These are phyloP conservation scores for Lineolata rhizophorae DNA, from an alignment of 495 filamentous ascomycete genomes.

Conservation along the genomic window DNA sequence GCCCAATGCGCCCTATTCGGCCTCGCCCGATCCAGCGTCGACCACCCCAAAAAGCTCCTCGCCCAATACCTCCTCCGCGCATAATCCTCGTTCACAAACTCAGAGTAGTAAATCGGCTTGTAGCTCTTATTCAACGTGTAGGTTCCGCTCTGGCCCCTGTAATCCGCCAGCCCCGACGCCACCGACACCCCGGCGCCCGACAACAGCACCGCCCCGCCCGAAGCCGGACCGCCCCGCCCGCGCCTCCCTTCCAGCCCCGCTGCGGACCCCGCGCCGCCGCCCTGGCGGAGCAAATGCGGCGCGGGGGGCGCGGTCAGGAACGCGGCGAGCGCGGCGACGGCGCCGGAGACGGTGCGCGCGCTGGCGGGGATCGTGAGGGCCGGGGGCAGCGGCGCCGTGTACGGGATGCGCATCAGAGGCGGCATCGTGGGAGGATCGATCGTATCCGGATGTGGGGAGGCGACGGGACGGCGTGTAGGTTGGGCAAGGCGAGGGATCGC, in stretches of 20 bases:
- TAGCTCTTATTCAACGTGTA: constrained; percentile 80
- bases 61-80: constrained; percentile 93
- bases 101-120: constrained; percentile 78
- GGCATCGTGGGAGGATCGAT: neutral
- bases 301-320: constrained; percentile 43
- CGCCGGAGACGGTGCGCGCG: constrained; percentile 46
- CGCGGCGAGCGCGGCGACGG: constrained; percentile 46
- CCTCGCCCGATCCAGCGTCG: constrained; percentile 46
- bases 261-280: constrained; percentile 5
- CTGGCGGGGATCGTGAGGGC: constrained; percentile 49
- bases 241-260: neutral
- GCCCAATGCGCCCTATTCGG: constrained; percentile 69
- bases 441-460: too few relatives aligned
- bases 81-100: constrained; percentile 66
- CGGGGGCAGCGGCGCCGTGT: constrained; percentile 61
- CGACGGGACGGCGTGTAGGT: neutral
- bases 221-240: neutral
- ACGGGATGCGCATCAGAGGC: constrained; percentile 72
- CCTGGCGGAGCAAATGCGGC: constrained; percentile 14
- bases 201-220: constrained; percentile 46
- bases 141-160: constrained; percentile 72
- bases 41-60: constrained; percentile 82
- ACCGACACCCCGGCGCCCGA: constrained; percentile 89
- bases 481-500: too few relatives aligned
- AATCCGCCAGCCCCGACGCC: constrained; percentile 80